Base-by-base conservation (phyloP, 768 basidiomycete genomes). In the Podaxis pistillaris region DNA sequence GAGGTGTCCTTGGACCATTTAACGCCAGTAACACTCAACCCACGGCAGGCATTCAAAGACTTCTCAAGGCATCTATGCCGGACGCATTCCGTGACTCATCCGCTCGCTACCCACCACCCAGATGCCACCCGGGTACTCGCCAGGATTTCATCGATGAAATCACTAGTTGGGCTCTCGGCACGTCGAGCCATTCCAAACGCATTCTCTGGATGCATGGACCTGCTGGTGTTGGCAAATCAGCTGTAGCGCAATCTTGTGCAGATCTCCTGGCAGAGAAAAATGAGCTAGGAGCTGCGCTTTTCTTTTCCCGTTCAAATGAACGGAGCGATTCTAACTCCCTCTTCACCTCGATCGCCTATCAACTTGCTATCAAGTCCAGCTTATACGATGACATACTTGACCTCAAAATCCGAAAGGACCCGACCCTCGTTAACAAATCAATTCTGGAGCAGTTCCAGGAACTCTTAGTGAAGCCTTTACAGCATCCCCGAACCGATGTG, bases 181-280 rank as follows among this genome's bases (percentile, higher is more conserved):
- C 4, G 15, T 44, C 41, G n/a, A n/a, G n/a, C 7, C 41, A 44
- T 44, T 44, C 15, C 17, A 44, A 44, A 44, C 38, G 33, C 12
- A 58, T 58, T 15, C 36, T 26, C 19, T 57, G 56, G 56, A 47
- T 58, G 41, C 26, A 30, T 3, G 56, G 56, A 6, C 41, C 56
- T 7, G 56, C 56, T 2, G 56, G 56, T n/a, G 56, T 46, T 30
- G 56, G 56, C 15, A 58, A 46, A 46, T 26, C 56, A 3, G 28
- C 56, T 8, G 28, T 58, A 9, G 56, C 41, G 3, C 56, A 47
- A 15, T 17, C 56, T 19, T 46, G 40, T 26, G 41, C 56, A 7
- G 44, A 47, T 9, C 12, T 30, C n/a, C 30, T 36, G 5, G 51
- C 26, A 22, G 24, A 33, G 15, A 17, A 15, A 5, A 36, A 53